Evolutionary conservation across 441 rosid species (phyloP).

Genomic region (Aleurites moluccanus): DNA sequence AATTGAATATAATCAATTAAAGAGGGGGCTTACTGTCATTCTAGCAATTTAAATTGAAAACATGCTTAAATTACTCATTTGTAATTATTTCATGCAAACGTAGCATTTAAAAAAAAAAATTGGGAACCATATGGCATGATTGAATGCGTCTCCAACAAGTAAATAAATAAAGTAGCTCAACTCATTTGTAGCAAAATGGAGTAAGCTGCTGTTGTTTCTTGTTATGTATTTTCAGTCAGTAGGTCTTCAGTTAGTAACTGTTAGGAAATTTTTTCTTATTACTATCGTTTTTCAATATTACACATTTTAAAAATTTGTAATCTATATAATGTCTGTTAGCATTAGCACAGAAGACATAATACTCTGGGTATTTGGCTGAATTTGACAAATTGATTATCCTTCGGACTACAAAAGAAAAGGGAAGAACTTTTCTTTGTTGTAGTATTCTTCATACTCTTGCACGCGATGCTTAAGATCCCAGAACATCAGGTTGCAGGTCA

Average conservation of each 20-base stretch:
- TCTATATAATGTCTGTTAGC: neutral
- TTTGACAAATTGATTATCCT: neutral
- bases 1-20: neutral
- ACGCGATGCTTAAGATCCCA: conserved; percentile 73
- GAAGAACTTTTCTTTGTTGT: neutral
- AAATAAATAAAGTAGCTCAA: neutral
- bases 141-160: neutral
- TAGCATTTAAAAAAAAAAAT: neutral
- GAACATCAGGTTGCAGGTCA: conserved; percentile 99
- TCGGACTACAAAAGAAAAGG: neutral
- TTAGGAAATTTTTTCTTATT: neutral
- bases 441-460: neutral
- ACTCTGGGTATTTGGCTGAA: neutral
- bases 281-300: neutral
- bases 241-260: neutral
- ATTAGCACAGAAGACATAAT: neutral
- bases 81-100: neutral
- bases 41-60: neutral
- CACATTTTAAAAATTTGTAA: neutral
- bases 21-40: neutral
- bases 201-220: neutral
- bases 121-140: neutral
- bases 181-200: neutral
- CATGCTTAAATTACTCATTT: neutral
- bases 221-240: neutral